Evolutionary conservation across 352 stramenopile species (phyloP).

Genomic region (Phytophthora pini): DNA sequence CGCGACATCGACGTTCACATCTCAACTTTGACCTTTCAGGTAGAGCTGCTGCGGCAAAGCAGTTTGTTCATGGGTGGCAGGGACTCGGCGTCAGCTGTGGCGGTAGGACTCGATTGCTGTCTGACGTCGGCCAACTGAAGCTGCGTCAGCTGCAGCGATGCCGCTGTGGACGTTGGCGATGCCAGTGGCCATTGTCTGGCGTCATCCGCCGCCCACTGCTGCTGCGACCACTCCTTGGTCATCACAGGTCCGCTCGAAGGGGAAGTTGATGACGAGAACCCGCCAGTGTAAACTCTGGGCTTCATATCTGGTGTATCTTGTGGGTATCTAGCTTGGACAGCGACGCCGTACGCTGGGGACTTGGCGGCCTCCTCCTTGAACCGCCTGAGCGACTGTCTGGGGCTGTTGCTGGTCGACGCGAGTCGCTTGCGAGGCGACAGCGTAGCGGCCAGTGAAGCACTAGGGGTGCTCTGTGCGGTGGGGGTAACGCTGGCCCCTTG

Average conservation of each 20-base stretch:
- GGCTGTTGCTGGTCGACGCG: slow-evolving; percentile 24
- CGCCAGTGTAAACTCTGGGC: slow-evolving; percentile 13
- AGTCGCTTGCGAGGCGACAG: slow-evolving; percentile 60
- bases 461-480: slow-evolving; percentile 45
- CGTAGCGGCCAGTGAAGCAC: slow-evolving; percentile 38
- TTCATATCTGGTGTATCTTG: slow-evolving; percentile 8
- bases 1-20: slow-evolving; percentile 6
- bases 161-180: slow-evolving; percentile 25
- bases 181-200: slow-evolving; percentile 30
- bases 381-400: slow-evolving; percentile 22
- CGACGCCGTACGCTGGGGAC: slow-evolving; percentile 9
- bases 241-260: slow-evolving; percentile 1
- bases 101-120: not conserved
- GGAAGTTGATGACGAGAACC: slow-evolving; percentile 5
- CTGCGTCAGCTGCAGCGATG: slow-evolving; percentile 22
- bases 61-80: slow-evolving; percentile 73
- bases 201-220: slow-evolving; percentile 30
- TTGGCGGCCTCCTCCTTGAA: slow-evolving; percentile 22
- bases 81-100: slow-evolving; percentile 39
- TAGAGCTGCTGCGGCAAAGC: slow-evolving; percentile 42
- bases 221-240: slow-evolving; percentile 26
- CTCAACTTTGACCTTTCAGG: slow-evolving; percentile 14
- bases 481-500: slow-evolving; percentile 60
- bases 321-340: slow-evolving; percentile 7
- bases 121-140: slow-evolving; percentile 19